Conservation (phyloP, 2,329 filamentous ascomycete genomes). For the Mariannaea elegans region DNA sequence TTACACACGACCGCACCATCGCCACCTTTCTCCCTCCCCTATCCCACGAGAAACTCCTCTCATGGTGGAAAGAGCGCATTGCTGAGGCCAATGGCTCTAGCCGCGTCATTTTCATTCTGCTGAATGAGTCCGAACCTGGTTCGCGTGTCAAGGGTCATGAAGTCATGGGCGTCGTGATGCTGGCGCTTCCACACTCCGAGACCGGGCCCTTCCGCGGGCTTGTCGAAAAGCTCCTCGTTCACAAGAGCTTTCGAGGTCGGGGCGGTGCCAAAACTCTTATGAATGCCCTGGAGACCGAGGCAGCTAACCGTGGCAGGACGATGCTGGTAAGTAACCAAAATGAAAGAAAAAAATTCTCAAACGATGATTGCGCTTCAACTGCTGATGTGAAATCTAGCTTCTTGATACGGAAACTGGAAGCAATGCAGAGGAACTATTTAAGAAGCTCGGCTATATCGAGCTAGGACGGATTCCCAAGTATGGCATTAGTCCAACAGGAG, state of each 20-base stretch:
- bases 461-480: conserved; percentile 65
- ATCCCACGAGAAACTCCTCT: conserved; percentile 62
- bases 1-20: conserved; percentile 64
- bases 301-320: conserved; percentile 56
- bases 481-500: conserved; percentile 58
- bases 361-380: not conserved
- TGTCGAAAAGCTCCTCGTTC: conserved; percentile 68
- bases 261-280: conserved; percentile 64
- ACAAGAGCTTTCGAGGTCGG: conserved; percentile 57
- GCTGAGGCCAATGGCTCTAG: conserved; percentile 55
- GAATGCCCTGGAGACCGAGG: conserved; percentile 63
- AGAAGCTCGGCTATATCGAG: conserved; percentile 64
- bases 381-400: conserved; percentile 46
- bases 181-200: conserved; percentile 60
- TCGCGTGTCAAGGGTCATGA: conserved; percentile 52
- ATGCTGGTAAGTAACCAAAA: conserved; percentile 58
- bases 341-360: not conserved
- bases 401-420: conserved; percentile 63
- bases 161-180: conserved; percentile 65
- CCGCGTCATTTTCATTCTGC: conserved; percentile 63
- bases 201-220: conserved; percentile 63
- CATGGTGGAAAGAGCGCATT: conserved; percentile 65
- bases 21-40: conserved; percentile 69
- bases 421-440: conserved; percentile 62
- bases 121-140: conserved; percentile 48